phyloP scores from a whole-genome alignment of 257 asterid genomes.

The Nicotiana otophora region DNA sequence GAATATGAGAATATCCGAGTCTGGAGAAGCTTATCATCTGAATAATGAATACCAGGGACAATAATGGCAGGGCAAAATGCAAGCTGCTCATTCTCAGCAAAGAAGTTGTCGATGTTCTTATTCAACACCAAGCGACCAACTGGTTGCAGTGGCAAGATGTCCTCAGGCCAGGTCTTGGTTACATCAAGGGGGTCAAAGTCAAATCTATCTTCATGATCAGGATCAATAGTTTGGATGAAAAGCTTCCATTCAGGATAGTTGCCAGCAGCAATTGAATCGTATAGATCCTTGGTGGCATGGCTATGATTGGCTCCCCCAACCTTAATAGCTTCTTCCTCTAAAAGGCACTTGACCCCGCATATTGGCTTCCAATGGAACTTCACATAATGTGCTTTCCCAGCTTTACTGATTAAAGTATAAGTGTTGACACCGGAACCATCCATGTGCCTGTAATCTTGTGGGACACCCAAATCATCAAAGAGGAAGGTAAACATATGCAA shows the following conservation, averaged over 20 bases:
- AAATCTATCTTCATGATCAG: conserved; percentile 6
- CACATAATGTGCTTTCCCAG: not conserved
- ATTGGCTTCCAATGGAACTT: conserved; percentile 23
- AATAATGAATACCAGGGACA: conserved; percentile 15
- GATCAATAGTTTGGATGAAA: conserved; percentile 11
- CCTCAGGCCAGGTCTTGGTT: conserved; percentile 18
- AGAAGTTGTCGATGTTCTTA: not conserved
- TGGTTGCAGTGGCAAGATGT: conserved; percentile 9
- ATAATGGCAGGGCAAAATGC: conserved; percentile 15
- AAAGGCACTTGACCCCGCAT: conserved; percentile 4
- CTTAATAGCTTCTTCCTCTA: conserved; percentile 13
- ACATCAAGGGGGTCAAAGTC: conserved; percentile 16
- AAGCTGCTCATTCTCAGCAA: conserved; percentile 15
- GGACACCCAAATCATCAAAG: conserved; percentile 2
- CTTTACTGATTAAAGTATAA: conserved; percentile 1
- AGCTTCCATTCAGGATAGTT: conserved; percentile 22
- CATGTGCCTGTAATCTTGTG: conserved; percentile 5
- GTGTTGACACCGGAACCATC: conserved; percentile 15
- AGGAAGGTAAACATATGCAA: not conserved
- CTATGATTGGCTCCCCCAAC: conserved; percentile 15
- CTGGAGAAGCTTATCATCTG: conserved; percentile 15
- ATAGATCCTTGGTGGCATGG: conserved; percentile 12
- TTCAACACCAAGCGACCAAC: conserved; percentile 16
- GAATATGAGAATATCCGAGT: conserved; percentile 14
- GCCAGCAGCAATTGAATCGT: conserved; percentile 17